A percentile compares a stretch with the other conserved stretches of the same genome.
Conservation (phyloP, 306 rosid genomes). For the Quercus variabilis region DNA sequence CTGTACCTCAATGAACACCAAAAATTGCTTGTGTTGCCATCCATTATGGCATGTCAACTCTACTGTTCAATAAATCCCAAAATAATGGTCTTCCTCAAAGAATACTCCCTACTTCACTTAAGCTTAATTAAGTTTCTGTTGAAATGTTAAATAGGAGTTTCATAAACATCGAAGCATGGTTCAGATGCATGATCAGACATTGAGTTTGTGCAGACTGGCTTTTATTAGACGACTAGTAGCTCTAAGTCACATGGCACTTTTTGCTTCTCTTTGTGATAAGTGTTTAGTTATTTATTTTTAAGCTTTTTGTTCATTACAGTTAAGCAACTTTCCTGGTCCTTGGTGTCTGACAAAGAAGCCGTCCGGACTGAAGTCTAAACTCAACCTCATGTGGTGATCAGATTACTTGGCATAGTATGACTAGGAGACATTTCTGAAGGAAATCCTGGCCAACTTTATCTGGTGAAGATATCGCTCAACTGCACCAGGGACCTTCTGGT, state of each 20-base stretch:
- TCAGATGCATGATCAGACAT: not conserved
- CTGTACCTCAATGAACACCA: not conserved
- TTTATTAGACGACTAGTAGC: not conserved
- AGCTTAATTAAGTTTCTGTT: not conserved
- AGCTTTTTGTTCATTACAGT: conserved; percentile 33
- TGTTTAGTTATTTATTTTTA: not conserved
- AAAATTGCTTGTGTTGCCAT: not conserved
- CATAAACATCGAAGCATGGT: not conserved
- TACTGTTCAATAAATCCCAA: not conserved
- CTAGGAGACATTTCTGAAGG: not conserved
- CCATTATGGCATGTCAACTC: not conserved
- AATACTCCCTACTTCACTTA: not conserved
- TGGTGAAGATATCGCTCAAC: not conserved
- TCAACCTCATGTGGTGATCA: conserved; percentile 57
- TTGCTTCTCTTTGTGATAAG: not conserved
- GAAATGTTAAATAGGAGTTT: not conserved
- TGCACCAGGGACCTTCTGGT: not conserved
- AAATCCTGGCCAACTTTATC: not conserved
- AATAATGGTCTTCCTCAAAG: conserved; percentile 1
- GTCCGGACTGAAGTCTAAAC: conserved; percentile 55
- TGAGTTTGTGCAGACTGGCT: conserved; percentile 3
- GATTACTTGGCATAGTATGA: not conserved
- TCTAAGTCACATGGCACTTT: not conserved
- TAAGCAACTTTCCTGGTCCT: conserved; percentile 78
- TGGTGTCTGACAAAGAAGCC: conserved; percentile 80